A percentile compares a stretch with the other conserved stretches of the same genome.
These are phyloP conservation scores for Candida maesae DNA, from an alignment of 805 yeast genomes.

Conservation along the genomic window DNA sequence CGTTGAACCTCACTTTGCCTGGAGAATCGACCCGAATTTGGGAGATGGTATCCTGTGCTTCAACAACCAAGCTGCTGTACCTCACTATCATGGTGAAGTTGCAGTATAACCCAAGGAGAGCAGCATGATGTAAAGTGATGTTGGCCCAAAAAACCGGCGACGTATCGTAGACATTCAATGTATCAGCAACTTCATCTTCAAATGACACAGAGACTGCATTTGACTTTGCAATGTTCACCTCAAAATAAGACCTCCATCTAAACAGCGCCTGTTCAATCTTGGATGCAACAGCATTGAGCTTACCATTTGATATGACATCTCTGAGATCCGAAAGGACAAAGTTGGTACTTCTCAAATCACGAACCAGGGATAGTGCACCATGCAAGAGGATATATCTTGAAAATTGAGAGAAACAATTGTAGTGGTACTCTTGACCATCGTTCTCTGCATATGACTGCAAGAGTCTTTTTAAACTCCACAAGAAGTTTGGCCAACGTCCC, in stretches of 20 bases:
- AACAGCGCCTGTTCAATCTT: conserved; percentile 30
- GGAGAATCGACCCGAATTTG: conserved; percentile 6
- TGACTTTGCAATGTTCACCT: conserved; percentile 27
- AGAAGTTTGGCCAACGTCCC: conserved; percentile 35
- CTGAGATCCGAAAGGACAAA: conserved; percentile 26
- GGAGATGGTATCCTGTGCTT: not conserved
- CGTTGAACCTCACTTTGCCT: conserved; percentile 13
- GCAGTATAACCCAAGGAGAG: conserved; percentile 28
- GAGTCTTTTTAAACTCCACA: conserved; percentile 30
- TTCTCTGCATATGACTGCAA: conserved; percentile 28
- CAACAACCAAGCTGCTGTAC: conserved; percentile 9
- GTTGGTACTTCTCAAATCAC: conserved; percentile 27
- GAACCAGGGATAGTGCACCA: conserved; percentile 29
- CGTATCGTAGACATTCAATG: conserved; percentile 32
- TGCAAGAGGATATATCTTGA: conserved; percentile 34
- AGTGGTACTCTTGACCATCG: conserved; percentile 29
- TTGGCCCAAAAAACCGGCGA: conserved; percentile 35
- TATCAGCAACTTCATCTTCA: conserved; percentile 2
- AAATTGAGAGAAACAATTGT: conserved; percentile 34
- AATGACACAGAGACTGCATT: conserved; percentile 13
- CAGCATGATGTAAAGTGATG: conserved; percentile 26
- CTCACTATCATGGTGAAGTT: conserved; percentile 21
- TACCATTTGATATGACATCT: conserved; percentile 22
- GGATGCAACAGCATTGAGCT: conserved; percentile 25
- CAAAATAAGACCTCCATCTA: conserved; percentile 34